Base-by-base conservation (phyloP, 371 early-diverging fungal genomes). In the Mortierella sp. region DNA sequence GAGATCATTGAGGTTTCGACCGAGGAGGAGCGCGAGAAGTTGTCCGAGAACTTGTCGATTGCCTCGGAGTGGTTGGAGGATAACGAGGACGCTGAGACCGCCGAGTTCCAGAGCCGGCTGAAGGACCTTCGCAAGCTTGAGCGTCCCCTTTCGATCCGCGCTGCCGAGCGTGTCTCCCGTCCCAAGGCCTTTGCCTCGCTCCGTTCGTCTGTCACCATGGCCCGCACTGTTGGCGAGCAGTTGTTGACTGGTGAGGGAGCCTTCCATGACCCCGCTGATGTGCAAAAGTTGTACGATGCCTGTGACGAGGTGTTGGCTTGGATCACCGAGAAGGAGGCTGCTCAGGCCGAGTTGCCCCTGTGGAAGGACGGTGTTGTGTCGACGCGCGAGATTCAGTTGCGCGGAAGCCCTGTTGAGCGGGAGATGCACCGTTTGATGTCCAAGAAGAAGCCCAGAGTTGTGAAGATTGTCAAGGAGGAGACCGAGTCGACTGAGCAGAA, bases 51-150 rank as follows among this genome's bases (percentile, higher is more conserved):
- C 24, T 86, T 94, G 9, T 86, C 89, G n/a, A 91, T 87, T 24
- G 86, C 91, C 4, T 91, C 94, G 2, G 96, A 95, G 9, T 99
- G 99, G 99, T 94, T 97, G 72, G 95, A 93, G 61, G 92, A 93
- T 41, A 95, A 91, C 11, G 95, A 94, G 73, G 76, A 88, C 5
- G 95, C 95, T 1, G 88, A 88, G 48, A 89, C 91, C 0, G 45
- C 76, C 8, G 88, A 86, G 11, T 91, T 89, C 70, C 80, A 80
- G 52, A 84, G 77, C 9, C 89, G 89, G 29, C 85, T 91, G 44
- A 84, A 86, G 37, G 86, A 85, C 22, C 86, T 92, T 19, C 89
- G 91, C 79, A 73, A 72, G 19, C 86, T 96, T 44, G 92, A 94
- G 76, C 83, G 88, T 7, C 94, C 94, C 19, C 89, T 96, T 66